phyloP scores from a whole-genome alignment of 176 grass and related monocot genomes.

The Rhynchospora pubera region DNA sequence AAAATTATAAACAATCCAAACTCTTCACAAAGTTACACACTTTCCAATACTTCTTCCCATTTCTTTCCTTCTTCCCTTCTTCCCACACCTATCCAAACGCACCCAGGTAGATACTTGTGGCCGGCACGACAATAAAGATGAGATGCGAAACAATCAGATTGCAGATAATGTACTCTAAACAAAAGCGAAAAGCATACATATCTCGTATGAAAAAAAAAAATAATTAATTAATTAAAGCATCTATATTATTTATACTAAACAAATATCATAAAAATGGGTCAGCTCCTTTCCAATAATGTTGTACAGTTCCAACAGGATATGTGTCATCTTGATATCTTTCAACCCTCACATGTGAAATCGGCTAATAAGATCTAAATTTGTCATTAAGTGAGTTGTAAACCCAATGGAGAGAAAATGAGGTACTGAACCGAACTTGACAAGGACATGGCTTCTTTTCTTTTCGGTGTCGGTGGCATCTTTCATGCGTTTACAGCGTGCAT shows the following conservation, averaged over 20 bases:
- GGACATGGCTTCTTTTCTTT: not conserved
- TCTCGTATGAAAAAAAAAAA: no score
- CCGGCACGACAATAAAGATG: not conserved
- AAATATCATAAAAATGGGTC: not conserved
- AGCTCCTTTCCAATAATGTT: not conserved
- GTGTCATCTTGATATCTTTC: not conserved
- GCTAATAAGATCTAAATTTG: not conserved
- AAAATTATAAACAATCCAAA: no score
- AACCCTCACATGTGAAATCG: not conserved
- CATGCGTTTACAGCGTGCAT: not conserved
- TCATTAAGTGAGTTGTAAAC: not conserved
- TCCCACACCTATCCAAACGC: no score
- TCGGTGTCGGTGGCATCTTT: not conserved
- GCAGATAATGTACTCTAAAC: not conserved
- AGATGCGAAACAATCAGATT: not conserved
- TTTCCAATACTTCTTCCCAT: no score
- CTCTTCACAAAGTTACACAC: no score
- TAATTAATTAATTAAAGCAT: no score
- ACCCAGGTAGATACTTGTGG: no score
- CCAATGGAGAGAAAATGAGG: not conserved
- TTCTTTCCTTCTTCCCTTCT: no score
- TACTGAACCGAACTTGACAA: not conserved
- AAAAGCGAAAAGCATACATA: not conserved
- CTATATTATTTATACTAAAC: no score
- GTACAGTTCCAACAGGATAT: not conserved